phyloP scores from a whole-genome alignment of 345 rosid genomes.

The Syzygium jambos region DNA sequence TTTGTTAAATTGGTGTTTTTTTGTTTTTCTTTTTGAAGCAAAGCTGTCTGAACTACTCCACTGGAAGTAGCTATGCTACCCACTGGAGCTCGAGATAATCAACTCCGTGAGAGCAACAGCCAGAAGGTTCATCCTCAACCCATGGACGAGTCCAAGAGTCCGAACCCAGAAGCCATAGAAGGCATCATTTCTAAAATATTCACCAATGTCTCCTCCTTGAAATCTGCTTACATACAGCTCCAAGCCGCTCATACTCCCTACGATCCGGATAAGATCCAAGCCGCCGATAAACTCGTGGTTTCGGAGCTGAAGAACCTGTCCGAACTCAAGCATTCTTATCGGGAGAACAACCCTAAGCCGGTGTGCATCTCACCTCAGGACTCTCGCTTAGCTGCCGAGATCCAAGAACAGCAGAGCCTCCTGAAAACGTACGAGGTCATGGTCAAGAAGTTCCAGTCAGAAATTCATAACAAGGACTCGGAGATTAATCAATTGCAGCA shows the following conservation, averaged over 20 bases:
- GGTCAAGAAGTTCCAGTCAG: conserved; percentile 18
- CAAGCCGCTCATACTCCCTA: conserved; percentile 16
- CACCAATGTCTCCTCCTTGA: conserved; percentile 12
- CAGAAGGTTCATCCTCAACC: conserved; percentile 18
- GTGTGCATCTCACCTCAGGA: conserved; percentile 13
- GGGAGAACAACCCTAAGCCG: conserved; percentile 16
- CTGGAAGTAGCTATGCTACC: conserved; percentile 17
- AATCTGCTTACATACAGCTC: conserved; percentile 14
- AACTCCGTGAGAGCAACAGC: conserved; percentile 12
- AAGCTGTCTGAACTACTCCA: not conserved
- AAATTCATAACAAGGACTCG: conserved; percentile 14
- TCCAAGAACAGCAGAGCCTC: conserved; percentile 19
- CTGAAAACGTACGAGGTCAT: conserved; percentile 16
- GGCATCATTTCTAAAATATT: conserved; percentile 10
- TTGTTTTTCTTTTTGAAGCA: not conserved
- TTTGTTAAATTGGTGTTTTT: not conserved
- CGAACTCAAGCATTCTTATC: conserved; percentile 11
- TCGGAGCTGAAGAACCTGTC: conserved; percentile 11
- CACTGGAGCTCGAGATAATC: conserved; percentile 14
- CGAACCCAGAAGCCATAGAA: conserved; percentile 10
- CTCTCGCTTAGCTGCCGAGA: conserved; percentile 19
- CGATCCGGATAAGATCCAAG: conserved; percentile 16
- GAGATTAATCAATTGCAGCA: conserved; percentile 12
- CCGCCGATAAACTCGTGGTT: conserved; percentile 6
- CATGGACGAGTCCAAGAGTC: conserved; percentile 16